Evolutionary conservation across 2,329 filamentous ascomycete species (phyloP), one percentile per base, ranked within the genome.

Genomic region (Hymenoscyphus scutula): DNA sequence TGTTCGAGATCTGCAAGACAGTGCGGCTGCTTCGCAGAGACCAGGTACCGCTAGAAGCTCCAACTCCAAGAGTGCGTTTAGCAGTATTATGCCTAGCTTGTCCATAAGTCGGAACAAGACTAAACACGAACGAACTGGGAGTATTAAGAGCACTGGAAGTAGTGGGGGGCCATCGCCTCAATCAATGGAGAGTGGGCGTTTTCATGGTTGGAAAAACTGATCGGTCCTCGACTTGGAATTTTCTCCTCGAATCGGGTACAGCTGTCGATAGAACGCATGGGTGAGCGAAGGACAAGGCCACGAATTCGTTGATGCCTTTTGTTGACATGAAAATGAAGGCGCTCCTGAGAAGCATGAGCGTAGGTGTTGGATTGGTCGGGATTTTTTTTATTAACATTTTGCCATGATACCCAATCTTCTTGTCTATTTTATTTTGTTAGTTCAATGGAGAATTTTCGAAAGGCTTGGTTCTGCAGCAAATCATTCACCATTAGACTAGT

Each of bases 1-100:
- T 56, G 69, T 74, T 1, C 68, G 72, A 29, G 62, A 65, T 19
- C 54, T 71, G 34, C 56, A 63, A 37, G 65, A 67, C 32, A 61
- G 45, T 7, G 53, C 19, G 2, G 56, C 53, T 7, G 37, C 59
- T 13, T 30, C 13, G 7, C 27, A 32, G 5, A 56, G 60, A 30
- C 48, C 55, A 2, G 53, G 37, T 19, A 59, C 48, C 29, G 19
- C 37, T 7, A 56, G n/a, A 51, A 59, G 60, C 19, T 27, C 54
- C 11, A 41, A 37, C 17, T 64, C 51, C 2, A 62, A 59, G 38
- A 34, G 30, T n/a, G 53, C 56, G n/a, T 62, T 62, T 32, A 45
- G 60, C 7, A 56, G 37, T 29, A 61, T 61, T 13, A 48, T 48
- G 32, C 32, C 32, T 34, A 34, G 32, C 10, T 41, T 59, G 8